Base-by-base conservation (phyloP, 192 early-diverging fungal species). In the Linnemannia hyalina region DNA sequence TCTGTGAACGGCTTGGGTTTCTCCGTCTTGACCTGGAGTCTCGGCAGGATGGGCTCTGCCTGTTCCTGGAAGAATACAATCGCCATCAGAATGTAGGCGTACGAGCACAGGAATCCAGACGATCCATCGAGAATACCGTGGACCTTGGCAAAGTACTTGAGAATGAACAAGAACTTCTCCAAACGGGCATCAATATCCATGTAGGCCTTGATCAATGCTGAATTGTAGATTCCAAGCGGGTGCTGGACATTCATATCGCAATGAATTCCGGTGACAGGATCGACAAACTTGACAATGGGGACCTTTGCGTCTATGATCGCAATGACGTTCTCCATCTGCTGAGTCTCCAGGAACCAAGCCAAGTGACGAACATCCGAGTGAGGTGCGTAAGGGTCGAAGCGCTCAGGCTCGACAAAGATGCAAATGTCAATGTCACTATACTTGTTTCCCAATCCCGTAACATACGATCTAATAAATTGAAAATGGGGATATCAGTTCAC, bases 221-320 rank as follows among this genome's bases (percentile, higher is more conserved):
- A 81, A 52, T 90, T 90, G 35, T 86, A 74, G 41, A 90, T 81
- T n/a, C 87, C 89, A 2, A 88, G 72, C 0, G 75, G 68, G 40
- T 86, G 69, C 52, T 86, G 80, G 9, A 82, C 70, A 41, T 88
- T 90, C 40, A 90, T 79, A 49, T 90, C 87, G 52, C 87, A 88
- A n/a, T 38, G 46, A 26, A 90, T 74, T 9, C 46, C 57, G 4
- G 75, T 79, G 4, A 41, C 2, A 16, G 79, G 79, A 68, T 89
- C 89, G 2, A 46, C 40, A 68, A 87, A 89, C 41, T 88, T 89
- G 65, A 82, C 70, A 35, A 89, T 87, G n/a, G 89, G 89, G 1
- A 89, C 89, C 63, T 75, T 87, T 68, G 89, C 85, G n/a, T 70
- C 73, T 1, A 71, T 72, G 46, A 89, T 88, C 7, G 82, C 72